Evolutionary conservation across 129 eudicot species (phyloP).

Genomic region (Kitagawia praeruptora): DNA sequence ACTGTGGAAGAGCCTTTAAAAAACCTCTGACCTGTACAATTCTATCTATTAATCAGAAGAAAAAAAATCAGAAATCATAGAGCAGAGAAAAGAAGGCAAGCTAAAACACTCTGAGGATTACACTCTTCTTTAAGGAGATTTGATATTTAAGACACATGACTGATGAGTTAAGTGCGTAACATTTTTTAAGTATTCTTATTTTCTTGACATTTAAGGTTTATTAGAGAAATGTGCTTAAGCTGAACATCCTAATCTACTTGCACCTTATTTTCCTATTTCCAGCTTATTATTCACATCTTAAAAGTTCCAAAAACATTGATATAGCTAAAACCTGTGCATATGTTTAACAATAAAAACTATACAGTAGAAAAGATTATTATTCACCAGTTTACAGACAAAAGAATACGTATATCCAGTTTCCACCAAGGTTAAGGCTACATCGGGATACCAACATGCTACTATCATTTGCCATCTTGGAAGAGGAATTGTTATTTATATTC

Average conservation of each 20-base stretch:
- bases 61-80: not conserved
- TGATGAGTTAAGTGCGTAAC: not conserved
- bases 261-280: not conserved
- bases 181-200: not conserved
- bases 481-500: not conserved
- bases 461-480: not conserved
- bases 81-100: constrained; percentile 8
- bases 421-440: not conserved
- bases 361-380: not conserved
- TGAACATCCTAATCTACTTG: not conserved
- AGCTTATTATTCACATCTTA: not conserved
- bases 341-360: not conserved
- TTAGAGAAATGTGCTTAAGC: not conserved
- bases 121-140: not conserved
- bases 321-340: not conserved
- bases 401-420: not conserved
- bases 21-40: constrained; percentile 45
- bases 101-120: not conserved
- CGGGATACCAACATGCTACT: not conserved
- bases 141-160: not conserved
- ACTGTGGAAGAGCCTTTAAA: constrained; percentile 36
- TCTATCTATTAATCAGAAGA: constrained; percentile 12
- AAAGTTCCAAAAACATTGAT: not conserved
- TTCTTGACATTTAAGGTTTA: not conserved
- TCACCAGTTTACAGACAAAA: not conserved